Conservation (phyloP, 345 rosid species). For the Moricandia moricandioides region DNA sequence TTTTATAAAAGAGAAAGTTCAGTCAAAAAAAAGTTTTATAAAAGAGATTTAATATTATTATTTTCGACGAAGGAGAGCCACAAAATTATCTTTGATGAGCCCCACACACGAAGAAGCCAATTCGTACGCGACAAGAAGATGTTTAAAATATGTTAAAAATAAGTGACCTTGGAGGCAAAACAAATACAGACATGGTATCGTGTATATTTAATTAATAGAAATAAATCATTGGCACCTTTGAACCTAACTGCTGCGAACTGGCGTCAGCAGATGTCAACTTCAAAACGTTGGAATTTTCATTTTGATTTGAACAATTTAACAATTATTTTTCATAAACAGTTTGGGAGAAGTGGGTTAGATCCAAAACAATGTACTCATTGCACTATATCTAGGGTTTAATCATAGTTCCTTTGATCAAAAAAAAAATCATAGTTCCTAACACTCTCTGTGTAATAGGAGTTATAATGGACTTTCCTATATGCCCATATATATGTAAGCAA, state of each 20-base stretch:
- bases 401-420: background rate
- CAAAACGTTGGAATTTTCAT: constrained; percentile 42
- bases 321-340: background rate
- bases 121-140: constrained; percentile 26
- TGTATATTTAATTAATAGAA: constrained; percentile 18
- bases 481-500: background rate
- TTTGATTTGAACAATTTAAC: background rate
- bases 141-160: background rate
- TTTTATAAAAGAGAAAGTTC: too few relatives aligned
- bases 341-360: constrained; percentile 17
- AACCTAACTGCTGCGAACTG: constrained; percentile 41
- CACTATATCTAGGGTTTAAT: background rate
- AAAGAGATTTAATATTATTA: background rate
- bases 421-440: too few relatives aligned
- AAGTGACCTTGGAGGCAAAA: constrained; percentile 22
- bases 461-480: background rate
- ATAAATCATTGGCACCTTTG: constrained; percentile 39
- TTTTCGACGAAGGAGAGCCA: constrained; percentile 27
- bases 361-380: constrained; percentile 1
- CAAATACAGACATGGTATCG: constrained; percentile 21
- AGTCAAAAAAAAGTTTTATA: too few relatives aligned
- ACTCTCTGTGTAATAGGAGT: background rate
- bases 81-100: constrained; percentile 10
- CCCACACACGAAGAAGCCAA: constrained; percentile 33
- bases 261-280: constrained; percentile 49